phyloP scores from a whole-genome alignment of 2,329 filamentous ascomycete species.

The Capronia americana region DNA sequence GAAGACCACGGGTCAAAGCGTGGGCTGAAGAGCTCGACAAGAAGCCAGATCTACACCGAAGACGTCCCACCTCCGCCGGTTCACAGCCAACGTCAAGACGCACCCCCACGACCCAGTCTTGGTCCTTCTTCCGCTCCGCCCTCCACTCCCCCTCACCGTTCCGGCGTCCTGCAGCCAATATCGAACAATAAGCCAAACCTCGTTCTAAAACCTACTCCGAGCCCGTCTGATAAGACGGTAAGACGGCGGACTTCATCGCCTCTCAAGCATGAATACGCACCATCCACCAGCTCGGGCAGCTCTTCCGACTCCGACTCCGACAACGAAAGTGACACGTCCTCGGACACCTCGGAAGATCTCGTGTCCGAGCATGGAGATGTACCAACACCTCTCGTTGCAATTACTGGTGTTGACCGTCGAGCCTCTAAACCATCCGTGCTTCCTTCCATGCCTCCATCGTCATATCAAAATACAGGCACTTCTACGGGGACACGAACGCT shows the following conservation, averaged over 20 bases:
- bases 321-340: conserved; percentile 55
- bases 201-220: conserved; percentile 47
- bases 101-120: conserved; percentile 14
- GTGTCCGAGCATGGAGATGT: conserved; percentile 58
- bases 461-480: conserved; percentile 45
- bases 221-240: conserved; percentile 52
- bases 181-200: conserved; percentile 20
- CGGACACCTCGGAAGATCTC: conserved; percentile 60
- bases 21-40: conserved; percentile 15
- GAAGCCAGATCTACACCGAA: conserved; percentile 31
- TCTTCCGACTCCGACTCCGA: conserved; percentile 63
- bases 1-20: conserved; percentile 19
- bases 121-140: conserved; percentile 45
- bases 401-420: conserved; percentile 49
- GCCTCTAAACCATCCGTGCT: conserved; percentile 46
- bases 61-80: conserved; percentile 29
- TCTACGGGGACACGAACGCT: conserved; percentile 62
- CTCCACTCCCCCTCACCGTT: conserved; percentile 57
- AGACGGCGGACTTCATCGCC: conserved; percentile 83
- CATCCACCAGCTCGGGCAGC: conserved; percentile 73
- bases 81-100: conserved; percentile 16
- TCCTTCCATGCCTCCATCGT: conserved; percentile 44
- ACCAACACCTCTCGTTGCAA: conserved; percentile 45
- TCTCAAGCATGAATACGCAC: conserved; percentile 94
- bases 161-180: conserved; percentile 12